Base-by-base conservation (phyloP, 2,329 filamentous ascomycete genomes). In the Nemania diffusa region DNA sequence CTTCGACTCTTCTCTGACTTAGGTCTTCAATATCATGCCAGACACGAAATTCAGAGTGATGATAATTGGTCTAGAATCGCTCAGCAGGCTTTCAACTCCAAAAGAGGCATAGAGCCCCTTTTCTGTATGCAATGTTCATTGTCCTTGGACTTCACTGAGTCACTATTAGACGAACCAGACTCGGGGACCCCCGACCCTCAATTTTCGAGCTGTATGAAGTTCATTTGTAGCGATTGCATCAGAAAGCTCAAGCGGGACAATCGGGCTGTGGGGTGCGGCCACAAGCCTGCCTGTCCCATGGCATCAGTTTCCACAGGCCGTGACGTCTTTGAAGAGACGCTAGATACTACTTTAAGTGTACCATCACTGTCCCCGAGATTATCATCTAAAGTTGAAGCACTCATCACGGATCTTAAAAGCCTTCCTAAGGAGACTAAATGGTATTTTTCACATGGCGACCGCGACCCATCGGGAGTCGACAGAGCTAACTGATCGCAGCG, bases 1-100 rank as follows among this genome's bases (percentile, higher is more conserved):
- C 71, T 85, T 60, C 75, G 84, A 1, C 73, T 84, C 11, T 73
- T 85, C 3, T 85, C 83, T 40, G 81, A 84, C 50, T 72, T 85
- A 0, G 84, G 84, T 0, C 57, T 82, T 0, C 71, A 78, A n/a
- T 84, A 83, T 37, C 71, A 75, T 4, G 60, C 62, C 1, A 73
- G 79, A n/a, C 75, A 80, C 5, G 58, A 62, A 15, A 42, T n/a
- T 7, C 34, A 44, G 22, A 17, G 17, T 13, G 40, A 34, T 17
- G 26, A 62, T 2, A 17, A 69, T 0, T 81, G 78, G 79, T 6
- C 55, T 0, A 40, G 34, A 0, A 51, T 68, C 0, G 81, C 81
- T 0, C 80, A 83, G 29, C 27, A 69, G 1, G 68, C 72, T 0
- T 82, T 83, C 60, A 77, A 81, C 15, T 20, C 75, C 1, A 76